Conservation (phyloP, 108 stramenopile genomes). For the Skeletonema costatum region DNA sequence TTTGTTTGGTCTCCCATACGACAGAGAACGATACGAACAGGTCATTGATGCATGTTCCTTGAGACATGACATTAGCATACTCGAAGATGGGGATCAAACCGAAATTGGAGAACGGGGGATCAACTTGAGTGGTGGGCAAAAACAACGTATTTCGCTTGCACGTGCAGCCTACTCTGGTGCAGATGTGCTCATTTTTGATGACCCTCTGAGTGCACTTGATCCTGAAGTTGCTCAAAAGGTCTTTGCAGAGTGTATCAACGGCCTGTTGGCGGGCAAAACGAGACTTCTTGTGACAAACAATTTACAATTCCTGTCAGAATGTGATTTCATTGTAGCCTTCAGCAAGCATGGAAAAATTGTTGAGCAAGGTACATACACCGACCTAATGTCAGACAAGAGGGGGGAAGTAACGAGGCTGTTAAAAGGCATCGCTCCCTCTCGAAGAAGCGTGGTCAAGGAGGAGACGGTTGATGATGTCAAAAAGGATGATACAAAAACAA, state of each 20-base stretch:
- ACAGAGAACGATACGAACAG: conserved; percentile 73
- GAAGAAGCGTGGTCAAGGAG: conserved; percentile 11
- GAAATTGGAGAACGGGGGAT: conserved; percentile 96
- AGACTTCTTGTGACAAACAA: conserved; percentile 92
- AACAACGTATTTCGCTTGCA: conserved; percentile 71
- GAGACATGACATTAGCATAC: conserved; percentile 69
- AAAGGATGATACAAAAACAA: not conserved
- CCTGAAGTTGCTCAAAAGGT: conserved; percentile 83
- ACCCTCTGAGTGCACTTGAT: conserved; percentile 82
- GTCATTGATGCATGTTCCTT: conserved; percentile 81
- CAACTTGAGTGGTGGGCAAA: conserved; percentile 85
- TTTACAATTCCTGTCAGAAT: conserved; percentile 70
- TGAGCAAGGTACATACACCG: conserved; percentile 74
- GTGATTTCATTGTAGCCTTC: conserved; percentile 77
- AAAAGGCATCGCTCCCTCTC: conserved; percentile 32
- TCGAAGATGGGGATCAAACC: conserved; percentile 81
- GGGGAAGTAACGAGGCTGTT: conserved; percentile 78
- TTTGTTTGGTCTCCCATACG: conserved; percentile 81
- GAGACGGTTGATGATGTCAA: not conserved
- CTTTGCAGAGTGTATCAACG: conserved; percentile 79
- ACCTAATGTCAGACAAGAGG: conserved; percentile 53
- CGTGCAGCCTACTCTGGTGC: conserved; percentile 84
- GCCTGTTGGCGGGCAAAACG: conserved; percentile 72
- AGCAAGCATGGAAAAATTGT: conserved; percentile 65
- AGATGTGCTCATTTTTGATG: conserved; percentile 86